Evolutionary conservation across 495 filamentous ascomycete genomes (phyloP).

Genomic region (Aspergillus haitiensis): DNA sequence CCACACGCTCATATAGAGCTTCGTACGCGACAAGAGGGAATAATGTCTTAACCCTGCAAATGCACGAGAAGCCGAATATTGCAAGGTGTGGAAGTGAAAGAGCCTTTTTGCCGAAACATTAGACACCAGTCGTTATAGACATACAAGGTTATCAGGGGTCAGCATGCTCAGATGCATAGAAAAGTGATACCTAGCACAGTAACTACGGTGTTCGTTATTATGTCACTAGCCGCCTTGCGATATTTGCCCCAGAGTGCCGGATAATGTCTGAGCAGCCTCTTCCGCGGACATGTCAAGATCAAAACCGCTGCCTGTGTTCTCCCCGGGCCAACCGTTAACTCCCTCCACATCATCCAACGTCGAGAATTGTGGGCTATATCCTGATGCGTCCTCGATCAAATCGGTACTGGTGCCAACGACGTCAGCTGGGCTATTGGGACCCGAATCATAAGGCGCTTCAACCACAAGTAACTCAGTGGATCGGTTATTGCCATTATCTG

Average conservation of each 20-base stretch:
- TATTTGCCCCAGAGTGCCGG: slow-evolving; percentile 18
- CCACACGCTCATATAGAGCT: no score
- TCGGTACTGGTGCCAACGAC: slow-evolving; percentile 24
- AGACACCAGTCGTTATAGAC: neutral
- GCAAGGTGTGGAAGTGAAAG: no score
- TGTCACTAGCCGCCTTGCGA: neutral
- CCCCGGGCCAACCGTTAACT: neutral
- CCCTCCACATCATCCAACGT: no score
- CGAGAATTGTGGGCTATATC: no score
- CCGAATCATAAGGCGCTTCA: slow-evolving; percentile 52
- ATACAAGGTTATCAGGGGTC: neutral
- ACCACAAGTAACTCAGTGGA: slow-evolving; percentile 52
- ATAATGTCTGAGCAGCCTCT: slow-evolving; percentile 18
- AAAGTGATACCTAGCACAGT: neutral
- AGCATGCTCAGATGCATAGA: neutral
- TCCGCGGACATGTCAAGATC: slow-evolving; percentile 4
- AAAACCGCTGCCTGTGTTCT: neutral
- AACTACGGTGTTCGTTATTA: no score
- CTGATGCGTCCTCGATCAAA: neutral
- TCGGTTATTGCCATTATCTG: slow-evolving; percentile 18
- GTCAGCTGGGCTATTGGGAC: slow-evolving; percentile 50
- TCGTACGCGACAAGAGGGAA: no score
- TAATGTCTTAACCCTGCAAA: no score
- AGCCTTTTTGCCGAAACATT: neutral
- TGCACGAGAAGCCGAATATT: no score